Percentiles rank a stretch among this genome's conserved stretches.
Conservation (phyloP, 2,329 filamentous ascomycete genomes). For the Ceratocystis diversiconidia region DNA sequence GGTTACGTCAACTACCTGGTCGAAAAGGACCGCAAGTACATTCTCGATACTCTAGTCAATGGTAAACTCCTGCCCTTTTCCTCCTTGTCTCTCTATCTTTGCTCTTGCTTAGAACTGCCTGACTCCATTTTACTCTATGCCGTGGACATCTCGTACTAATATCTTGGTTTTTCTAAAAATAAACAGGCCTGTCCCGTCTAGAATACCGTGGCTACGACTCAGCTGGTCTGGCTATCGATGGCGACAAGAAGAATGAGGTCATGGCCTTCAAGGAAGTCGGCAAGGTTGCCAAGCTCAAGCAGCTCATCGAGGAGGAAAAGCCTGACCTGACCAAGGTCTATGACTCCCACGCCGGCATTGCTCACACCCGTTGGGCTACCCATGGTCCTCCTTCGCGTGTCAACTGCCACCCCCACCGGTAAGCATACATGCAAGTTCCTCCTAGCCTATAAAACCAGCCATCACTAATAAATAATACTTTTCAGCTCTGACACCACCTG, state of each 20-base stretch:
- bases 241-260: slow-evolving; percentile 97
- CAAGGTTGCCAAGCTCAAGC: slow-evolving; percentile 93
- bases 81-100: background rate
- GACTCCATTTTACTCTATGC: background rate
- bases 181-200: slow-evolving; percentile 72
- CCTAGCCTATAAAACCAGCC: background rate
- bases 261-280: slow-evolving; percentile 97
- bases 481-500: slow-evolving; percentile 77
- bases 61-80: slow-evolving; percentile 42
- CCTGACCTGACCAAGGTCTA: slow-evolving; percentile 85
- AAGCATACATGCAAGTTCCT: slow-evolving; percentile 26
- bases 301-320: slow-evolving; percentile 72
- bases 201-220: slow-evolving; percentile 99
- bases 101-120: no score
- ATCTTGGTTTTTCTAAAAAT: background rate
- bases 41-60: slow-evolving; percentile 91
- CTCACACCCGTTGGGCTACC: slow-evolving; percentile 97
- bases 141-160: background rate
- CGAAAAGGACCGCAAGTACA: slow-evolving; percentile 95
- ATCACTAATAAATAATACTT: background rate
- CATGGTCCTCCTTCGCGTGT: slow-evolving; percentile 84
- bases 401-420: slow-evolving; percentile 99
- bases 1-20: slow-evolving; percentile 99
- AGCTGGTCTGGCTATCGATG: slow-evolving; percentile 86
- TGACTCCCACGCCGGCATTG: slow-evolving; percentile 95